Percentiles rank a stretch among this genome's conserved stretches.
Conservation (phyloP, 1,139 yeast genomes). For the Pichia terricola region DNA sequence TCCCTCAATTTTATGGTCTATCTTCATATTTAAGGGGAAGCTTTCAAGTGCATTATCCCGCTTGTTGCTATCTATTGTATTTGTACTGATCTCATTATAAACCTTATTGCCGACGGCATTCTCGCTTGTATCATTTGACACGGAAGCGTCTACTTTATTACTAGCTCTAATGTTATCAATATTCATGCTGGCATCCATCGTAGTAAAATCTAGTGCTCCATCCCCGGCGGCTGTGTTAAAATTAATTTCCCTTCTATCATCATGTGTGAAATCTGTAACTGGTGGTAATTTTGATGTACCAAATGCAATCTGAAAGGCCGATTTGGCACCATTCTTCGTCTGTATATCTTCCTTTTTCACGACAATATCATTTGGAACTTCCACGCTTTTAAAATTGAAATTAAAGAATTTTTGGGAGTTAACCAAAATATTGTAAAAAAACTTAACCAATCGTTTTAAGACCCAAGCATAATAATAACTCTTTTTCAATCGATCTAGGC, state of each 20-base stretch:
- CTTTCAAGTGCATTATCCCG: too few species aligned
- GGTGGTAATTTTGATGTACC: conserved; percentile 27
- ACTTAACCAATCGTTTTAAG: conserved; percentile 25
- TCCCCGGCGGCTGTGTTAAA: conserved; percentile 4
- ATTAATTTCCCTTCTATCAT: conserved; percentile 10
- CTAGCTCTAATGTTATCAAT: background rate
- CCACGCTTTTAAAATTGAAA: conserved; percentile 21
- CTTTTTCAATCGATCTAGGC: conserved; percentile 24
- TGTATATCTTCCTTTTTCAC: background rate
- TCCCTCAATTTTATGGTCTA: background rate
- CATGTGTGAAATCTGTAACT: conserved; percentile 23
- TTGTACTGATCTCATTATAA: too few species aligned
- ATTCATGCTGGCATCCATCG: background rate
- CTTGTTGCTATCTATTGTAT: too few species aligned
- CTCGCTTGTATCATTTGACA: background rate
- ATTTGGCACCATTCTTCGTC: conserved; percentile 2
- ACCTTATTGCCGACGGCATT: background rate
- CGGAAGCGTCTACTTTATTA: background rate
- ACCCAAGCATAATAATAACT: conserved; percentile 29
- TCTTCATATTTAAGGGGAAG: too few species aligned
- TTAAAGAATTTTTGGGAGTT: conserved; percentile 26
- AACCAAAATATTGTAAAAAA: conserved; percentile 25
- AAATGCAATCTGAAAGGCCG: conserved; percentile 26
- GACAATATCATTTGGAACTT: too few species aligned
- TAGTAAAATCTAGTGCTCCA: background rate